phyloP scores from a whole-genome alignment of 2,329 filamentous ascomycete species.

The Aspergillus brasiliensis region DNA sequence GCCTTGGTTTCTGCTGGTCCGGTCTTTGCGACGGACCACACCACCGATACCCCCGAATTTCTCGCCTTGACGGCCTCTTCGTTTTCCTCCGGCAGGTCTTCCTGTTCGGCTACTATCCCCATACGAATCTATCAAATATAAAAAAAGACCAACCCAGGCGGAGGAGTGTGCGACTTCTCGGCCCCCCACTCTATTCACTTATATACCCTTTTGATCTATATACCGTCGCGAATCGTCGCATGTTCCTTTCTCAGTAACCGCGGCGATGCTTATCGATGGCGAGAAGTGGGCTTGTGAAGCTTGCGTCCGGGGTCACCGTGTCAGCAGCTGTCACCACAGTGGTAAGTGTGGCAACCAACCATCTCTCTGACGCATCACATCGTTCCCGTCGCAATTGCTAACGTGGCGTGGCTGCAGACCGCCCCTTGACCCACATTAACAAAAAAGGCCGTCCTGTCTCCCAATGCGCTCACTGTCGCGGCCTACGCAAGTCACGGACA shows the following conservation, averaged over 20 bases:
- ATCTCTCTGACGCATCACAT: too few relatives aligned
- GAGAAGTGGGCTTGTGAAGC: conserved; percentile 98
- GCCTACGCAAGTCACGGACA: conserved; percentile 91
- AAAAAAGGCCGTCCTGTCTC: conserved; percentile 97
- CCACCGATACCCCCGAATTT: conserved; percentile 21
- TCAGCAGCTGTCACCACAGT: conserved; percentile 96
- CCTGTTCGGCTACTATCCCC: conserved; percentile 23
- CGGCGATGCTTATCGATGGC: conserved; percentile 79
- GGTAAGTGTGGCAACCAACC: conserved; percentile 65
- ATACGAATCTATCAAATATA: conserved; percentile 12
- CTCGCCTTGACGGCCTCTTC: conserved; percentile 38
- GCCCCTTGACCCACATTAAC: conserved; percentile 89
- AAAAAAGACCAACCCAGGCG: conserved; percentile 11
- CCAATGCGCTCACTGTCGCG: conserved; percentile 95
- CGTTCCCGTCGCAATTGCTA: conserved; percentile 3
- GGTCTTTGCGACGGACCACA: conserved; percentile 30
- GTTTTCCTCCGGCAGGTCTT: conserved; percentile 25
- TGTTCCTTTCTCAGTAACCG: conserved; percentile 41
- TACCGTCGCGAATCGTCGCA: conserved; percentile 42
- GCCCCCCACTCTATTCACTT: conserved; percentile 12
- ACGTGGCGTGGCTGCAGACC: conserved; percentile 60
- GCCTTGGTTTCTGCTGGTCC: conserved; percentile 29
- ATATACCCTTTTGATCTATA: conserved; percentile 17
- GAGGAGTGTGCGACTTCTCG: conserved; percentile 15
- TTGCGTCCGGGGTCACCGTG: conserved; percentile 96